phyloP scores from a whole-genome alignment of 1,284 basidiomycete species.

The Apiotrichum gamsii region DNA sequence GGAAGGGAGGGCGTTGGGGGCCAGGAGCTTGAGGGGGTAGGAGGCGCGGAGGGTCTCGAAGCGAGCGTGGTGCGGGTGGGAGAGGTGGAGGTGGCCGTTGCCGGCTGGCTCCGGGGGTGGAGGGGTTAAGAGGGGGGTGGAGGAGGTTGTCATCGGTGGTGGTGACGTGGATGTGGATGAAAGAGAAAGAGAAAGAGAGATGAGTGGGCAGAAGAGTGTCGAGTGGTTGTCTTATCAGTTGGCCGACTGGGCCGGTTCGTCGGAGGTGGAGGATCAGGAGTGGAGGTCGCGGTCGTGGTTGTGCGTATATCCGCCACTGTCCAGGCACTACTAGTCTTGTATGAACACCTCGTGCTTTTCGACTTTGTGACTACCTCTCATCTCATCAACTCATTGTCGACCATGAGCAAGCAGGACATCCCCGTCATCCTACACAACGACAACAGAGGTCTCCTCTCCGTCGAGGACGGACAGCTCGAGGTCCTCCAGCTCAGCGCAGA shows the following conservation, averaged over 20 bases:
- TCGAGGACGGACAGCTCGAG: conserved; percentile 38
- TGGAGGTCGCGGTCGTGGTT: no score
- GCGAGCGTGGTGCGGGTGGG: conserved; percentile 44
- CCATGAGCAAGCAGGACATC: conserved; percentile 25
- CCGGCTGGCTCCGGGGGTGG: conserved; percentile 18
- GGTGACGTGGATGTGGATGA: no score
- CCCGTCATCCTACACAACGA: conserved; percentile 41
- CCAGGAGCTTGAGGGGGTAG: conserved; percentile 87
- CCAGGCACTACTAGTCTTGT: no score
- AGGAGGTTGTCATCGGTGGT: no score
- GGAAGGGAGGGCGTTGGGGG: conserved; percentile 52
- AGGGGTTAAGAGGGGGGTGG: no score
- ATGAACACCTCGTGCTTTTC: no score
- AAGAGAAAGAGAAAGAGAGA: no score
- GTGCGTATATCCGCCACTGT: background rate
- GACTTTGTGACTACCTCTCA: no score
- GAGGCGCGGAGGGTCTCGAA: conserved; percentile 72
- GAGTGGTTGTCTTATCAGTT: no score
- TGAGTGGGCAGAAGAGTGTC: no score
- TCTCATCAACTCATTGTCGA: background rate
- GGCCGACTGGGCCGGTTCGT: no score
- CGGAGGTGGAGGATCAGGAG: no score
- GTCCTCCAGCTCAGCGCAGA: conserved; percentile 42
- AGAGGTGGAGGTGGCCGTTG: conserved; percentile 32
- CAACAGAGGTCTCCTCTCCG: conserved; percentile 36